Conservation (phyloP, 139 green algal genomes). For the Picochlorum sp. region DNA sequence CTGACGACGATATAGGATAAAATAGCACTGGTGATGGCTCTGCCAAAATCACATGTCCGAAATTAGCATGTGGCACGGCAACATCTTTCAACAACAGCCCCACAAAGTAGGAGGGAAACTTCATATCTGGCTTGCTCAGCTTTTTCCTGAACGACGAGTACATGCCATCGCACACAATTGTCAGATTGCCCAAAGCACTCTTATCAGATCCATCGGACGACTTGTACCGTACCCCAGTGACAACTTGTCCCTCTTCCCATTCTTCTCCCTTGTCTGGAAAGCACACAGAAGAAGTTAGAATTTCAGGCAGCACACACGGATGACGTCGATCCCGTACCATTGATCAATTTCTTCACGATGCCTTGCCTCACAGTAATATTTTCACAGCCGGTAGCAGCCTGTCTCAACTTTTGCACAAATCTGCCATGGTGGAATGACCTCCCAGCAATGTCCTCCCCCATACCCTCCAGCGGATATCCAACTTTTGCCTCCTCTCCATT, state of each 20-base stretch:
- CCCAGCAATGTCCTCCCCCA: constrained; percentile 70
- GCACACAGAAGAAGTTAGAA: background rate
- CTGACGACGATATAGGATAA: constrained; percentile 88
- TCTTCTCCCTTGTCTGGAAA: constrained; percentile 35
- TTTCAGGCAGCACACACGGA: background rate
- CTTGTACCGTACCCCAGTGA: constrained; percentile 84
- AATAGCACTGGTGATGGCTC: constrained; percentile 93
- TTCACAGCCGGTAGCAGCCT: constrained; percentile 38
- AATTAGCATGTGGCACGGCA: constrained; percentile 71
- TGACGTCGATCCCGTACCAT: constrained; percentile 10
- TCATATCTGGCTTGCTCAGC: constrained; percentile 55
- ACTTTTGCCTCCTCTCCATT: constrained; percentile 62
- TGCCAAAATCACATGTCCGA: constrained; percentile 93
- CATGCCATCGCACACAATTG: constrained; percentile 93
- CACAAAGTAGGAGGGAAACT: constrained; percentile 88
- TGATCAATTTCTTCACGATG: constrained; percentile 61
- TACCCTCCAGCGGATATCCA: constrained; percentile 74
- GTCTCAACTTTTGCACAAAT: constrained; percentile 85
- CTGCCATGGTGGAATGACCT: constrained; percentile 91
- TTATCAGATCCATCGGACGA: constrained; percentile 32
- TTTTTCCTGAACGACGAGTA: constrained; percentile 83
- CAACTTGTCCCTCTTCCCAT: constrained; percentile 67
- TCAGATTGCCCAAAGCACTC: constrained; percentile 65
- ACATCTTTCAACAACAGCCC: constrained; percentile 69
- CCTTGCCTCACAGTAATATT: constrained; percentile 64